phyloP scores from a whole-genome alignment of 139 green algal species.

The Chlorella sp. region DNA sequence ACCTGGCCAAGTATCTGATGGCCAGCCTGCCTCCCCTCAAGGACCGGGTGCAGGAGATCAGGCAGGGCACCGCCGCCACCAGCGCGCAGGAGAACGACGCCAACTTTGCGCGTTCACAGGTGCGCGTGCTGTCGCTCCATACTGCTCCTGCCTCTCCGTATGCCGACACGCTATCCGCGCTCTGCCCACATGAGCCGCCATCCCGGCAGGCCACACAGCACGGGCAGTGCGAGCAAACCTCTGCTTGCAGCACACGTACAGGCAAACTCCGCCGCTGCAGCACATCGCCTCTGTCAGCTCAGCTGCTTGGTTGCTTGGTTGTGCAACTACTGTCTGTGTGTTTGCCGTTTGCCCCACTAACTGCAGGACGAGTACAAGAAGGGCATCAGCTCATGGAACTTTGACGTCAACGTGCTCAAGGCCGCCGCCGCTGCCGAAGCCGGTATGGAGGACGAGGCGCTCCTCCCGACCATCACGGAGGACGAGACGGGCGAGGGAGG shows the following conservation, averaged over 20 bases:
- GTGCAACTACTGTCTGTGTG: too few relatives aligned
- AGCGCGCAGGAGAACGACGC: conserved; percentile 41
- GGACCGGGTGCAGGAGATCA: conserved; percentile 79
- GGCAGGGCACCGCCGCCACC: conserved; percentile 45
- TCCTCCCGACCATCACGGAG: conserved; percentile 34
- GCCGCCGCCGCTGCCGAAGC: conserved; percentile 58
- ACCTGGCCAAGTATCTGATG: conserved; percentile 77
- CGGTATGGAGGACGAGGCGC: conserved; percentile 5
- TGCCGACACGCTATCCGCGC: too few relatives aligned
- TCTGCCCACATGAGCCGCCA: too few relatives aligned
- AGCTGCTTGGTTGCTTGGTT: too few relatives aligned
- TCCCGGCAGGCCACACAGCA: too few relatives aligned
- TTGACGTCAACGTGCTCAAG: conserved; percentile 86
- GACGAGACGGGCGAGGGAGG: conserved; percentile 1
- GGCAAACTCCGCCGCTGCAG: too few relatives aligned
- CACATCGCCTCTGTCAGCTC: too few relatives aligned
- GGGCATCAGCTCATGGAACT: conserved; percentile 90
- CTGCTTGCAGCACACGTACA: too few relatives aligned
- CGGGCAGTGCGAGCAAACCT: too few relatives aligned
- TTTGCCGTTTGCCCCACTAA: too few relatives aligned
- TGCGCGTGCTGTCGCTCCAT: too few relatives aligned
- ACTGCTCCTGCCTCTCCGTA: too few relatives aligned
- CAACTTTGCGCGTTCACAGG: conserved; percentile 38
- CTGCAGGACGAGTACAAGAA: conserved; percentile 78
- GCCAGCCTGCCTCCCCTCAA: conserved; percentile 68